Evolutionary conservation across 768 basidiomycete genomes (phyloP), one percentile per base, ranked within the genome.

Genomic region (Russula olivacea): DNA sequence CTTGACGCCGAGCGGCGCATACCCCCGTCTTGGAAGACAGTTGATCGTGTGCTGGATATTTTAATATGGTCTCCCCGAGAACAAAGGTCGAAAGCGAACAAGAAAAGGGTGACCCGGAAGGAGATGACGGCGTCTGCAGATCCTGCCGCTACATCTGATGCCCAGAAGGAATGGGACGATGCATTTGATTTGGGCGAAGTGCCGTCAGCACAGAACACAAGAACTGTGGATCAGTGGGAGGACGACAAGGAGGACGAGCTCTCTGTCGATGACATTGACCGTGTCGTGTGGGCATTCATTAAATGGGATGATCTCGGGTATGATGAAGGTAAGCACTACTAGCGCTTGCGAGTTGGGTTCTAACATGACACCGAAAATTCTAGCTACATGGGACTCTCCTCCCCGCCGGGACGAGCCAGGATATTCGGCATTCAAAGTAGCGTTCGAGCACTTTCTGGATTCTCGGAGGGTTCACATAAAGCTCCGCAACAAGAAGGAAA

Each of bases 271-370:
- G 79, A 88, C 68, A 80, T 86, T 32, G 76, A 82, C 43, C 73
- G 81, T 55, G 83, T 96, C 38, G 78, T 85, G 21, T 93, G 90
- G 87, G 84, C 82, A 14, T 94, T 94, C 72, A 79, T 93, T 68
- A 99, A 98, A 73, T 98, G 96, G 96, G 79, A 85, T 49, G 93
- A 93, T 65, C 78, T 98, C 30, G 86, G 89, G n/a, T 97, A 98
- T 65, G 89, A 96, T 23, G 89, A 93, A 78, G 86, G 95, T 91
- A 61, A 58, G 82, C 12, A 71, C n/a, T 3, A 71, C n/a, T 4
- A 10, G 41, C 14, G 25, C n/a, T 48, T 36, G 55, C 34, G 58
- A 57, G 54, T 32, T 38, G 48, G 59, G n/a, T 61, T 53, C 47
- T 49, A 28, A 41, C 19, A n/a, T 59, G 11, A 48, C 40, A 21